These are phyloP conservation scores for Eragrostis nindensis DNA, from an alignment of 176 grass and related monocot genomes.

Conservation along the genomic window DNA sequence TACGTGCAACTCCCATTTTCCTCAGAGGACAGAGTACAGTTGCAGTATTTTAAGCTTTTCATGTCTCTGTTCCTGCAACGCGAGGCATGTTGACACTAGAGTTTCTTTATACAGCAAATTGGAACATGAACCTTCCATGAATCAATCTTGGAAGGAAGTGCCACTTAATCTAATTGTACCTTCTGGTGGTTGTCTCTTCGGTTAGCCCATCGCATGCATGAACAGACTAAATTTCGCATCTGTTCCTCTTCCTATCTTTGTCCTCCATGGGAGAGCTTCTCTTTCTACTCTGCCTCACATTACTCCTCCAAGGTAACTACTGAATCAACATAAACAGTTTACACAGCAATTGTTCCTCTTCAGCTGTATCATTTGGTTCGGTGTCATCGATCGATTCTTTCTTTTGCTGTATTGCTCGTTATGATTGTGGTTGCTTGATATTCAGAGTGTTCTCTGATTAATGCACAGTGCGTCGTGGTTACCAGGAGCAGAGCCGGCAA, in stretches of 20 bases:
- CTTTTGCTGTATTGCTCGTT: not conserved
- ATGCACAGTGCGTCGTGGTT: not conserved
- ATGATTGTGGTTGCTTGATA: not conserved
- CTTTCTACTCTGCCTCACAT: conserved; percentile 10
- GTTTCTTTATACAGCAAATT: conserved; percentile 19
- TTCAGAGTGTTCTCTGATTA: not conserved
- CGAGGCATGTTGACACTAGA: not conserved
- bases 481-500: conserved; percentile 27
- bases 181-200: not conserved
- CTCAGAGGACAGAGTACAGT: not conserved
- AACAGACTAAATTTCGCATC: not conserved
- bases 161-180: conserved; percentile 14
- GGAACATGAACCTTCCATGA: not conserved
- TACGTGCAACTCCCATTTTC: conserved; percentile 28
- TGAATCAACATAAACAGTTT: not conserved
- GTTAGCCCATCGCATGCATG: conserved; percentile 16
- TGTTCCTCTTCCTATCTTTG: not conserved
- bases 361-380: not conserved
- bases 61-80: not conserved
- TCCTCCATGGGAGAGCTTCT: conserved; percentile 40
- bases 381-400: not conserved
- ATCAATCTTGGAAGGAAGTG: conserved; percentile 7
- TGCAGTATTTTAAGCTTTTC: not conserved
- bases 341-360: not conserved
- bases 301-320: conserved; percentile 44